Base-by-base conservation (phyloP, 148 eudicot species). In the Rhododendron ovatum region DNA sequence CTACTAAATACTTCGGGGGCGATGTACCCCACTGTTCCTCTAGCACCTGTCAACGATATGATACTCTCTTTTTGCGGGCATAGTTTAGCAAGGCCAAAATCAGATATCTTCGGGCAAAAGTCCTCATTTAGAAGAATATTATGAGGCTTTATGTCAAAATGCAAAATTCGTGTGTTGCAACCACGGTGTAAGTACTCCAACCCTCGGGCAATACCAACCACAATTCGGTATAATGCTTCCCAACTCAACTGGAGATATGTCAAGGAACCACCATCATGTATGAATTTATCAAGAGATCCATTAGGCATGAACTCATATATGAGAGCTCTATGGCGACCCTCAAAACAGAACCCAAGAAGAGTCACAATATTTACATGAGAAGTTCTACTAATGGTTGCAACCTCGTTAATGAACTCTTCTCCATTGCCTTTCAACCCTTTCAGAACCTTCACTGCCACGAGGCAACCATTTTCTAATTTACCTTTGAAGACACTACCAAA, bases 361-460 rank as follows among this genome's bases (percentile, higher is more conserved):
- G 65, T 84, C 26, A 88, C 90, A 30, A 88, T 78, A 47, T 88
- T 88, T 1, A 88, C 81, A 61, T 88, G 89, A 43, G 86, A 88
- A 77, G 85, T 88, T 61, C 74, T 82, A 39, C 87, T 78, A 47
- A 88, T 86, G 17, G 86, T 85, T 2, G 85, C 86, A 7, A 88
- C 88, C 59, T 88, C 90, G 45, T 88, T 86, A 11, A 88, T 83
- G 69, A 88, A 88, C 7, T 88, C 90, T 67, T 78, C 86, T 18
- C 86, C 86, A 51, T 61, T 65, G 8, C 84, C 88, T 28, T 86
- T 83, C 30, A 45, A 22, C 7, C 30, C 51, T 6, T 78, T 78
- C 6, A 45, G 67, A 7, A 84, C 33, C 81, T 77, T 78, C 8
- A 85, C 83, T 45, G 83, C 87, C 59, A 78, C 83, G 2, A 57